Evolutionary conservation across 306 rosid species (phyloP), one percentile per base, ranked within the genome.

Genomic region (Rubus parviflorus): DNA sequence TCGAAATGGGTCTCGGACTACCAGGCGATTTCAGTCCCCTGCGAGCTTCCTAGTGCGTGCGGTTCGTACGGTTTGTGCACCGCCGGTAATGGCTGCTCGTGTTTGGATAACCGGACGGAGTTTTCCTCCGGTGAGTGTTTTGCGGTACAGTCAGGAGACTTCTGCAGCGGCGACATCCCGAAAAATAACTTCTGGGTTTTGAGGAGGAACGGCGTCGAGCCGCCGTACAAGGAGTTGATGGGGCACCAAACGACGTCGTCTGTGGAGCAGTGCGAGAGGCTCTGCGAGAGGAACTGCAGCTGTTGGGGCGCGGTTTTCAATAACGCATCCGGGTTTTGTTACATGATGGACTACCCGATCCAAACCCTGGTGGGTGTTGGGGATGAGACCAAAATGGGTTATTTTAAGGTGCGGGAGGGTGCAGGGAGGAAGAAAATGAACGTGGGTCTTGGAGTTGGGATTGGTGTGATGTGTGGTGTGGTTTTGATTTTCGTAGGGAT

Each of bases 281-380:
- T 72, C 3, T 95, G 98, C 23, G 86, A 87, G 72, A 81, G 41
- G 4, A 87, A 88, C 56, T 95, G 98, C 38, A 84, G 83, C 9
- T 95, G 98, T 54, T 95, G 98, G 98, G 98, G 97, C 0, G 88
- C 92, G 5, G 46, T 89, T 70, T 92, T 83, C 75, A 77, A 60
- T 67, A 92, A 89, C 52, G 84, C 12, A 2, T 84, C 92, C 77
- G 88, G 93, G 81, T 89, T 88, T 79, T 95, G 97, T 73, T 89
- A 89, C 75, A 5, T 75, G 65, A 61, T 90, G 87, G 97, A 90
- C 2, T 75, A 85, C 73, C 90, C 96, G 83, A 77, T 92, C 77
- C 90, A 84, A 23, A 88, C 91, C 3, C 22, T 95, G 76, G 42
- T 87, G 84, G 83, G 88, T 0, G 83, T 83, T 0, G 87, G 86